phyloP scores from a whole-genome alignment of 176 grass and related monocot species.

The Cenchrus americanus region DNA sequence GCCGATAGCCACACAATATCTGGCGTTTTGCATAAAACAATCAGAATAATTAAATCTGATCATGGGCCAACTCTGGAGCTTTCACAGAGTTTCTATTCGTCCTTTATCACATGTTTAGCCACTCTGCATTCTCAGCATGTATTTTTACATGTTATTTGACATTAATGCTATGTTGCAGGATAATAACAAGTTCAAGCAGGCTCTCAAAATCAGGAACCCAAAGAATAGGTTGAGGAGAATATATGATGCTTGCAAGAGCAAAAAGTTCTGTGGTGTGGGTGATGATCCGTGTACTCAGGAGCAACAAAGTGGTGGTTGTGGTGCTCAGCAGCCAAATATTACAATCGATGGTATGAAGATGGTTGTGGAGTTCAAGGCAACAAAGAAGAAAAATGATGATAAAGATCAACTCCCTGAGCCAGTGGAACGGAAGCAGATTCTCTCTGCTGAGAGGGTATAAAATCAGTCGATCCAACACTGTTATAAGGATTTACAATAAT shows the following conservation, averaged over 20 bases:
- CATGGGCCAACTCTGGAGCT: background rate
- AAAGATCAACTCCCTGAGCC: slow-evolving; percentile 87
- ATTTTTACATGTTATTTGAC: slow-evolving; percentile 24
- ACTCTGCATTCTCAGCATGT: slow-evolving; percentile 31
- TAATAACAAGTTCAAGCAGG: slow-evolving; percentile 85
- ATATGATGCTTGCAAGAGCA: slow-evolving; percentile 94
- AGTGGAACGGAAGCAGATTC: slow-evolving; percentile 82
- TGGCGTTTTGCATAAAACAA: background rate
- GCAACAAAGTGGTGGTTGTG: slow-evolving; percentile 77
- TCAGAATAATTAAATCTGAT: slow-evolving; percentile 1
- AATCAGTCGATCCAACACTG: background rate
- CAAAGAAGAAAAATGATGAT: slow-evolving; percentile 91
- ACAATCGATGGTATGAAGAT: slow-evolving; percentile 98
- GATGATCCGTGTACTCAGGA: slow-evolving; percentile 79
- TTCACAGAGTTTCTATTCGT: slow-evolving; percentile 9
- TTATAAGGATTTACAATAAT: slow-evolving; percentile 9
- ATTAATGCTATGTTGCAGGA: slow-evolving; percentile 54
- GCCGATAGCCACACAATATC: background rate
- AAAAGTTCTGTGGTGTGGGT: slow-evolving; percentile 73
- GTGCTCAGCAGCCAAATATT: slow-evolving; percentile 93
- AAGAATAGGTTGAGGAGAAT: slow-evolving; percentile 89
- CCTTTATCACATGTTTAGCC: slow-evolving; percentile 18
- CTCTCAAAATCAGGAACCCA: slow-evolving; percentile 87
- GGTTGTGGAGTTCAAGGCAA: slow-evolving; percentile 85
- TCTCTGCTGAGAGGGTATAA: slow-evolving; percentile 83